Percentiles rank a stretch among this genome's conserved stretches.
Conservation (phyloP, 2,329 filamentous ascomycete genomes). For the Pseudogymnoascus pannorum region DNA sequence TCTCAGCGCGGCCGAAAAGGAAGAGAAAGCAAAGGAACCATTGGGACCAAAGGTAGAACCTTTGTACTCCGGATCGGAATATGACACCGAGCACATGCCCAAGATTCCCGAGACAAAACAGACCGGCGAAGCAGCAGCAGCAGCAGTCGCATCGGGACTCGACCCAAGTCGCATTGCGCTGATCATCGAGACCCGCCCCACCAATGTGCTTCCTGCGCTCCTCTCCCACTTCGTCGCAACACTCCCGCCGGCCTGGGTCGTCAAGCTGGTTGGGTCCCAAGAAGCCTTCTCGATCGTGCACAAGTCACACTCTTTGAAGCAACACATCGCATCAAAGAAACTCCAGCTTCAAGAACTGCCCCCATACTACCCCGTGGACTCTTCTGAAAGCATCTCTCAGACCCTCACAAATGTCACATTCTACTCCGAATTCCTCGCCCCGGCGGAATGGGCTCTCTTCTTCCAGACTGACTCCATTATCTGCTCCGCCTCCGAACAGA, state of each 20-base stretch:
- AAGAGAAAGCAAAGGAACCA: background rate
- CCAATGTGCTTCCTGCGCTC: conserved; percentile 13
- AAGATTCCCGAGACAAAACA: conserved; percentile 1
- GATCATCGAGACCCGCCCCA: conserved; percentile 16
- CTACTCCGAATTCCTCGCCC: conserved; percentile 16
- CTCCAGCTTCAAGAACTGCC: conserved; percentile 13
- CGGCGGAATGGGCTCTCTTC: conserved; percentile 22
- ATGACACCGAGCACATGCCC: conserved; percentile 6
- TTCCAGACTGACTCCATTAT: conserved; percentile 25
- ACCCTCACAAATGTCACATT: conserved; percentile 22
- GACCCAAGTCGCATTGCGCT: conserved; percentile 12
- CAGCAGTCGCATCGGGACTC: background rate
- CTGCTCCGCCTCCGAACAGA: conserved; percentile 19
- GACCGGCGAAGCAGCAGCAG: background rate
- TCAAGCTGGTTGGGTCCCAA: conserved; percentile 14
- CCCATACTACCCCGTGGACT: conserved; percentile 10
- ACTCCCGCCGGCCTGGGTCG: conserved; percentile 14
- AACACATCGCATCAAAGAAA: conserved; percentile 20
- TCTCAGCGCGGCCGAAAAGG: background rate
- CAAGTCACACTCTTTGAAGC: conserved; percentile 17
- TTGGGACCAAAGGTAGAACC: background rate
- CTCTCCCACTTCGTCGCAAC: conserved; percentile 13
- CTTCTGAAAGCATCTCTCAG: conserved; percentile 18
- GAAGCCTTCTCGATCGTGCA: conserved; percentile 16
- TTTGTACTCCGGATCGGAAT: conserved; percentile 5